Conservation (phyloP, 768 basidiomycete genomes). For the Mycena pura region DNA sequence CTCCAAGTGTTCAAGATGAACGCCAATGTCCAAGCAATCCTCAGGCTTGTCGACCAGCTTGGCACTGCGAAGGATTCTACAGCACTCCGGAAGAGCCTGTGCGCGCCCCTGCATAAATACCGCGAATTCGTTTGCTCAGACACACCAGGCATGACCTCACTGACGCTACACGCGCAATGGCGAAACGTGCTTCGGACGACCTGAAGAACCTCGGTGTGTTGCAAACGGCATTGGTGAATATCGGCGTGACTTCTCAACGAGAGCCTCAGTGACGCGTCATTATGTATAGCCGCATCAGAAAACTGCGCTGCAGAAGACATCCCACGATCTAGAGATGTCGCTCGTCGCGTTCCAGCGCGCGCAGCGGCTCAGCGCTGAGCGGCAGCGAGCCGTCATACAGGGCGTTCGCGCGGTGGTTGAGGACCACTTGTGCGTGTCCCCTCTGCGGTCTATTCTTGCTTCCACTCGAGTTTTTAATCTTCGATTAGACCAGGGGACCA, state of each 20-base stretch:
- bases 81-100: slow-evolving; percentile 84
- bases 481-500: slow-evolving; percentile 33
- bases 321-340: slow-evolving; percentile 90
- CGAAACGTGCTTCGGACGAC: slow-evolving; percentile 92
- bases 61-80: slow-evolving; percentile 86
- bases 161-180: slow-evolving; percentile 93
- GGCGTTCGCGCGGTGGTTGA: slow-evolving; percentile 86
- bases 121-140: neutral
- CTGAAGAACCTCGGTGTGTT: slow-evolving; percentile 85
- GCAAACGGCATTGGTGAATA: slow-evolving; percentile 64
- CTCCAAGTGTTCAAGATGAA: slow-evolving; percentile 99
- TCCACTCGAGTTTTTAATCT: neutral
- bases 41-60: slow-evolving; percentile 96
- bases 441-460: slow-evolving; percentile 6
- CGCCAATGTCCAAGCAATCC: slow-evolving; percentile 93
- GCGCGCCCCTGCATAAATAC: slow-evolving; percentile 39
- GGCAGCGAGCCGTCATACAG: slow-evolving; percentile 88
- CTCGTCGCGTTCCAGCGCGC: slow-evolving; percentile 92
- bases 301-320: slow-evolving; percentile 88
- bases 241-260: neutral
- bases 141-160: slow-evolving; percentile 84
- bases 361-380: slow-evolving; percentile 88
- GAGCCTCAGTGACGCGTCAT: neutral
- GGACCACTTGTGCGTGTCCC: slow-evolving; percentile 53
- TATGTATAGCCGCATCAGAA: slow-evolving; percentile 74